These are phyloP conservation scores for Clonostachys byssicola DNA, from an alignment of 2,329 filamentous ascomycete genomes.

Conservation along the genomic window DNA sequence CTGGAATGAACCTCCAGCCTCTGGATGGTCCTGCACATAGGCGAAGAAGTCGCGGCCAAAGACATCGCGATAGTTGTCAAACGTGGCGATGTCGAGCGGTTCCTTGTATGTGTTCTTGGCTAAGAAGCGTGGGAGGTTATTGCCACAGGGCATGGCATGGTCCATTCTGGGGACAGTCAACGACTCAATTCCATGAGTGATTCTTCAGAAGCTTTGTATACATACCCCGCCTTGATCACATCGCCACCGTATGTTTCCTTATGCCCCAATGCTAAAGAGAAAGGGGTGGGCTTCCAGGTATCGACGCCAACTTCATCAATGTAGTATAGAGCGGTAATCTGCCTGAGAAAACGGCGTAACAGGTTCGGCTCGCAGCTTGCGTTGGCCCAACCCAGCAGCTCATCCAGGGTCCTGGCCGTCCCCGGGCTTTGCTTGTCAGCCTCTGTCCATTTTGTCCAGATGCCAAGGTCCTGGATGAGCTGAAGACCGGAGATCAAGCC, in stretches of 20 bases:
- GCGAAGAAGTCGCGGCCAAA: conserved; percentile 22
- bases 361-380: conserved; percentile 17
- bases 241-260: conserved; percentile 18
- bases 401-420: conserved; percentile 16
- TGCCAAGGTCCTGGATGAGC: conserved; percentile 18
- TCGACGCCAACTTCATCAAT: conserved; percentile 21
- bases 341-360: conserved; percentile 20
- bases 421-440: conserved; percentile 9
- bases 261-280: conserved; percentile 21
- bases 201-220: background rate
- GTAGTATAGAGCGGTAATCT: conserved; percentile 20
- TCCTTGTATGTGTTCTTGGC: conserved; percentile 21
- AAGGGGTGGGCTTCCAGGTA: conserved; percentile 20
- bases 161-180: conserved; percentile 9
- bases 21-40: conserved; percentile 16
- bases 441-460: conserved; percentile 21
- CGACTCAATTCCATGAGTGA: background rate
- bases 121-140: conserved; percentile 22
- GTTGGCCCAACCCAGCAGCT: conserved; percentile 16
- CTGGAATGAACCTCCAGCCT: conserved; percentile 19
- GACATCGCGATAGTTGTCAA: conserved; percentile 5
- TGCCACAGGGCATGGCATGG: conserved; percentile 18
- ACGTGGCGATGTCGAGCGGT: conserved; percentile 13
- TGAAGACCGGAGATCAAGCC: conserved; percentile 20
- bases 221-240: conserved; percentile 20